Evolutionary conservation across 345 rosid species (phyloP).

Genomic region (Gossypium anomalum): DNA sequence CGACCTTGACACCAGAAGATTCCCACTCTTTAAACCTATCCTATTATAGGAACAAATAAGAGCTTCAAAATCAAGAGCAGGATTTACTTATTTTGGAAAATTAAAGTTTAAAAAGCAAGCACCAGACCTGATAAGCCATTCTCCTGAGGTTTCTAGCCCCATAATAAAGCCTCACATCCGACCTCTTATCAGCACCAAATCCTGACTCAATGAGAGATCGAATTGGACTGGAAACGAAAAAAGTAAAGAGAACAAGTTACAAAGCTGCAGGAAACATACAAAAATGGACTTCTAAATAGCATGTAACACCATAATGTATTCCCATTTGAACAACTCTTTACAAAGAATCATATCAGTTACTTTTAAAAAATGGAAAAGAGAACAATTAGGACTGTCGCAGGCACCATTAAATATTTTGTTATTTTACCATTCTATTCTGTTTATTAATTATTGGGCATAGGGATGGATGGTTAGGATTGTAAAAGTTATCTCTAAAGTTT

Average conservation of each 20-base stretch:
- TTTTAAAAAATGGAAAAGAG: not conserved
- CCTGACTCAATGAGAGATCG: conserved; percentile 88
- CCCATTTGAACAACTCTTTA: not conserved
- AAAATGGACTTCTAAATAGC: not conserved
- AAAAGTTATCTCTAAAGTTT: not conserved
- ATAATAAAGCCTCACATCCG: conserved; percentile 84
- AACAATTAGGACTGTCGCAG: not conserved
- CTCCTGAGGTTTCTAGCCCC: conserved; percentile 89
- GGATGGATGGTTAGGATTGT: not conserved
- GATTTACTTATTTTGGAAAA: not conserved
- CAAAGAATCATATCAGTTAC: not conserved
- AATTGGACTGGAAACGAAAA: conserved; percentile 62
- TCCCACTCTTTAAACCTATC: conserved; percentile 93
- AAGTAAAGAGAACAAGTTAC: not conserved
- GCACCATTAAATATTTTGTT: not conserved
- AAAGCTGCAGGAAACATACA: not conserved
- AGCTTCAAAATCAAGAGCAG: conserved; percentile 3
- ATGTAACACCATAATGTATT: not conserved
- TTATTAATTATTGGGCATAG: not conserved
- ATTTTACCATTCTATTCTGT: not conserved
- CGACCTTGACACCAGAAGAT: conserved; percentile 70
- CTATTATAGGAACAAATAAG: conserved; percentile 32
- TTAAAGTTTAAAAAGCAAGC: conserved; percentile 3
- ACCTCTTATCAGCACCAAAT: conserved; percentile 63
- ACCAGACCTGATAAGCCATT: conserved; percentile 93